phyloP scores from a whole-genome alignment of 1,284 basidiomycete genomes.

The Macrocystidia cucumis region DNA sequence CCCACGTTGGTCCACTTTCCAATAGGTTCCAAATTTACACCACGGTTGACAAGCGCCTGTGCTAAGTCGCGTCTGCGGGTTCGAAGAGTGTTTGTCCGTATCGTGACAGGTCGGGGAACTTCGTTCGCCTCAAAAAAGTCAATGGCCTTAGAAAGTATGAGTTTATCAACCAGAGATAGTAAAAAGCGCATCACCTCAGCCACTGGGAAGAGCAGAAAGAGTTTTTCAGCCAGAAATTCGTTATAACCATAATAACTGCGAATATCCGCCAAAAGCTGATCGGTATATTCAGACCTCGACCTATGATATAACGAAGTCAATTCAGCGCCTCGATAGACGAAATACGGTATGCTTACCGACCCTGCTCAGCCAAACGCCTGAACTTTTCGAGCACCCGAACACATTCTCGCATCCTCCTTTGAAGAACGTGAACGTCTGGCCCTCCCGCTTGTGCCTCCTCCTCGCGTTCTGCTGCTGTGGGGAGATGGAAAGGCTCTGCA shows the following conservation, averaged over 20 bases:
- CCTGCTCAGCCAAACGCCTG: constrained; percentile 57
- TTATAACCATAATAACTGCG: constrained; percentile 98
- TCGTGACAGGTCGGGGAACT: constrained; percentile 92
- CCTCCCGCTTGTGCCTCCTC: constrained; percentile 69
- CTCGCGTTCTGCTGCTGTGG: constrained; percentile 77
- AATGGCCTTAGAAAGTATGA: constrained; percentile 58
- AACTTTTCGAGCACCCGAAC: constrained; percentile 78
- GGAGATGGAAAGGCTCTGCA: constrained; percentile 63
- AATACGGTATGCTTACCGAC: constrained; percentile 63
- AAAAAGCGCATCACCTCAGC: constrained; percentile 69
- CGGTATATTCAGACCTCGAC: constrained; percentile 83
- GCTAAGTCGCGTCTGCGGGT: constrained; percentile 92
- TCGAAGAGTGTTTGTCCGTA: constrained; percentile 95
- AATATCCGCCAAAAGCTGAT: constrained; percentile 86
- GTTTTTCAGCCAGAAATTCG: constrained; percentile 88
- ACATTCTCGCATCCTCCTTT: constrained; percentile 85
- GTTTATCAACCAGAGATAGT: constrained; percentile 4
- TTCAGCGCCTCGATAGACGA: constrained; percentile 6
- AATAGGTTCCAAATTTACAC: constrained; percentile 95
- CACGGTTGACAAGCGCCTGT: constrained; percentile 91
- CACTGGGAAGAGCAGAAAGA: constrained; percentile 91
- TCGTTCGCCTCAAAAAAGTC: constrained; percentile 99
- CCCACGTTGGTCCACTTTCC: constrained; percentile 99
- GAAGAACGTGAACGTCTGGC: constrained; percentile 77
- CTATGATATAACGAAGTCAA: constrained; percentile 29